phyloP scores from a whole-genome alignment of 2,329 filamentous ascomycete species.

The Diaporthe ilicicola region DNA sequence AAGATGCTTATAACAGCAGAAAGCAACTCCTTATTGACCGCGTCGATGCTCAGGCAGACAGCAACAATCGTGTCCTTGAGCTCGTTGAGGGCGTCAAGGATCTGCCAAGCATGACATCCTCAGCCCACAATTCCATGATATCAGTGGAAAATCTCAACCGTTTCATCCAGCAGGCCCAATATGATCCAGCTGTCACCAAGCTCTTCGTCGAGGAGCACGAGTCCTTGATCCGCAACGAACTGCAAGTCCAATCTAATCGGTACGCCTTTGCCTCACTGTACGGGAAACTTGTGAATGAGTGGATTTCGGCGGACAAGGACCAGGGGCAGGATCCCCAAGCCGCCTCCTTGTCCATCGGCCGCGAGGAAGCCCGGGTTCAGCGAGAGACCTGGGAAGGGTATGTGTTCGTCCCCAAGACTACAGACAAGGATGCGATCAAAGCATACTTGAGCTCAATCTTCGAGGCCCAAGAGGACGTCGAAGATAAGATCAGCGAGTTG shows the following conservation, averaged over 20 bases:
- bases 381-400: slow-evolving; percentile 62
- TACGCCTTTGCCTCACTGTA: slow-evolving; percentile 66
- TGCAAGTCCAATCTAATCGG: slow-evolving; percentile 60
- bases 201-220: slow-evolving; percentile 56
- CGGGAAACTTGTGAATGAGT: slow-evolving; percentile 62
- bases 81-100: slow-evolving; percentile 48
- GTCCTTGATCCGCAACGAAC: slow-evolving; percentile 51
- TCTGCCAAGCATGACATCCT: slow-evolving; percentile 43
- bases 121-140: slow-evolving; percentile 40
- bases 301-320: slow-evolving; percentile 51
- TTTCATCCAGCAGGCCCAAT: slow-evolving; percentile 60
- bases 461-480: slow-evolving; percentile 44
- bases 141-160: slow-evolving; percentile 55
- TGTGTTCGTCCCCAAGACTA: slow-evolving; percentile 59
- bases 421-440: slow-evolving; percentile 54
- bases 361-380: slow-evolving; percentile 62
- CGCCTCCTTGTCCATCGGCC: slow-evolving; percentile 57
- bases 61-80: slow-evolving; percentile 42
- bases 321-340: slow-evolving; percentile 42
- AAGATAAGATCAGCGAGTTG: slow-evolving; percentile 52
- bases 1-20: slow-evolving; percentile 55
- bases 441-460: slow-evolving; percentile 63
- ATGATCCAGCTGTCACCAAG: slow-evolving; percentile 61
- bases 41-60: slow-evolving; percentile 37
- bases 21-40: slow-evolving; percentile 52